A percentile compares a stretch with the other conserved stretches of the same genome.
These are phyloP conservation scores for Hypoxylon perforatum DNA, from an alignment of 495 filamentous ascomycete genomes.

Conservation along the genomic window DNA sequence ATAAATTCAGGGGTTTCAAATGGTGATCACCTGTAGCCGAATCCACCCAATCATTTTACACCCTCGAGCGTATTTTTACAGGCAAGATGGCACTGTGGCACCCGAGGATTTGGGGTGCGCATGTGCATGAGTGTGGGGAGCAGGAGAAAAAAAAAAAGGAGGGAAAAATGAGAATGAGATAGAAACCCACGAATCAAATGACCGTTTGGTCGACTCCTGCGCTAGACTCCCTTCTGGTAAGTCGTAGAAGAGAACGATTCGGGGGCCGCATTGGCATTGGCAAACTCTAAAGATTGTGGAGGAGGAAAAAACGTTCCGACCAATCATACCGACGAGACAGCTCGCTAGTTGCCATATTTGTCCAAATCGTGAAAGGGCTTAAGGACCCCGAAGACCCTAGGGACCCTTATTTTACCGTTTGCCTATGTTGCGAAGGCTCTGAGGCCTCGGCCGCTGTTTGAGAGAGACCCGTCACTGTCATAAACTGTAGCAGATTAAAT, in stretches of 20 bases:
- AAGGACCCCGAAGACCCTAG: background rate
- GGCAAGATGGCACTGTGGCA: conserved; percentile 37
- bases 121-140: conserved; percentile 17
- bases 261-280: conserved; percentile 8
- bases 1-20: conserved; percentile 34
- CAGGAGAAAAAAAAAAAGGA: background rate
- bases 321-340: background rate
- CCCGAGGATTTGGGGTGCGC: conserved; percentile 30
- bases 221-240: conserved; percentile 3
- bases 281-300: conserved; percentile 20
- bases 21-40: conserved; percentile 33
- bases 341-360: conserved; percentile 19
- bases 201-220: background rate
- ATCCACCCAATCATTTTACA: conserved; percentile 31
- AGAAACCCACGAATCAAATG: conserved; percentile 9
- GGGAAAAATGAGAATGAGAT: conserved; percentile 2
- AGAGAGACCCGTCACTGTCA: background rate
- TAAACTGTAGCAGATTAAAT: background rate
- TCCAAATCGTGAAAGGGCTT: background rate
- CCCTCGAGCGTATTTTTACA: conserved; percentile 5
- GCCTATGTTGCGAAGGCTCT: background rate
- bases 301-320: conserved; percentile 7
- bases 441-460: too few species aligned
- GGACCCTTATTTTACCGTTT: conserved; percentile 11
- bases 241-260: conserved; percentile 14